These are phyloP conservation scores for Sporothrix dimorphospora DNA, from an alignment of 2,329 filamentous ascomycete genomes.

Conservation along the genomic window DNA sequence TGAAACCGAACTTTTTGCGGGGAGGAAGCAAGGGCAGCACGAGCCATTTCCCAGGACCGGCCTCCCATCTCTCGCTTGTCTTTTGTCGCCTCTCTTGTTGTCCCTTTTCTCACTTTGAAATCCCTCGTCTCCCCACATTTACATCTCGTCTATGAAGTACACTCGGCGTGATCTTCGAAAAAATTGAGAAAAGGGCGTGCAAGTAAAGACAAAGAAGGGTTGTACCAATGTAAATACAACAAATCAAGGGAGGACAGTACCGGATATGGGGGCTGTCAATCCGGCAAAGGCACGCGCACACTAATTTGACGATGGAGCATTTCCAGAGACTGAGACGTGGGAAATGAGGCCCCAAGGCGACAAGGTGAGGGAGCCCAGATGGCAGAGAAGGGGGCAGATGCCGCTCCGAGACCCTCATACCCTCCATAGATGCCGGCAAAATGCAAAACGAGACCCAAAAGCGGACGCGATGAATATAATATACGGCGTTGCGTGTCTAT, in stretches of 20 bases:
- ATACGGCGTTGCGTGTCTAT: constrained; percentile 5
- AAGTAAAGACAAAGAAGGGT: neutral
- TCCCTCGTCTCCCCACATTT: neutral
- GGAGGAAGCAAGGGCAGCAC: neutral
- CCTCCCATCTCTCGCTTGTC: neutral
- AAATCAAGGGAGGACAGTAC: neutral
- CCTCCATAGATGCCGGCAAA: neutral
- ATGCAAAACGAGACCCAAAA: constrained; percentile 20
- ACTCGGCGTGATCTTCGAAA: neutral
- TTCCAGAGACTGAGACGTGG: neutral
- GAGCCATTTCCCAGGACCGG: neutral
- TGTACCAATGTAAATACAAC: neutral
- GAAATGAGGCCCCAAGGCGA: neutral
- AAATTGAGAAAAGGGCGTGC: neutral
- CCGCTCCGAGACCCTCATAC: neutral
- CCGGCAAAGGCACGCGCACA: neutral
- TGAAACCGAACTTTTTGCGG: neutral
- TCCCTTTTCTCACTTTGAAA: neutral
- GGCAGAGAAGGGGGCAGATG: neutral
- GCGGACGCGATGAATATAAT: neutral
- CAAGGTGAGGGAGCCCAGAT: neutral
- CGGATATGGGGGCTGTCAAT: neutral
- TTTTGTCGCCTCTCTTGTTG: neutral
- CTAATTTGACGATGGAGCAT: neutral
- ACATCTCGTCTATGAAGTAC: neutral